These are phyloP conservation scores for Castanea sativa DNA, from an alignment of 306 rosid species.

Conservation along the genomic window DNA sequence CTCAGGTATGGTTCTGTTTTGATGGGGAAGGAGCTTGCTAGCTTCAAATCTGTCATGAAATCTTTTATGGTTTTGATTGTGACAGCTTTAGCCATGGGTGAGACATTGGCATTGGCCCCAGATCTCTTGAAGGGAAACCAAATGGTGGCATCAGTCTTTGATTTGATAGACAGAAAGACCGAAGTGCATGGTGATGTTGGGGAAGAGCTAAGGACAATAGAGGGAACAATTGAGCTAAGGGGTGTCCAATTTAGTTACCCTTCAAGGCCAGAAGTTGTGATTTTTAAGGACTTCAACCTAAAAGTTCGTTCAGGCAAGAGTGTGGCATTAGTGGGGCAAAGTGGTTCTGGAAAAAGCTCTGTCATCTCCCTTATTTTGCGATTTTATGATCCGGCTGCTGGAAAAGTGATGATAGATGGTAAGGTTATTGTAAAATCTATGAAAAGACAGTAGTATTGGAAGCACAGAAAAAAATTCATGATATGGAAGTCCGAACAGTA, in stretches of 20 bases:
- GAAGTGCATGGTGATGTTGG: conserved; percentile 57
- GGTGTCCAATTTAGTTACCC: conserved; percentile 79
- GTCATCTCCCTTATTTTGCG: conserved; percentile 80
- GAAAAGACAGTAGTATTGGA: not conserved
- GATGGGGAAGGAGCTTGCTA: conserved; percentile 83
- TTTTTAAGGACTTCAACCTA: conserved; percentile 81
- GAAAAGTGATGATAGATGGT: conserved; percentile 91
- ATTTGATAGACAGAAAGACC: conserved; percentile 69
- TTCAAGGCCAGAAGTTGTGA: conserved; percentile 78
- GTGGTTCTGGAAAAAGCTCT: conserved; percentile 99
- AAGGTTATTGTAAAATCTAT: conserved; percentile 25
- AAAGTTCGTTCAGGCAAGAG: conserved; percentile 71
- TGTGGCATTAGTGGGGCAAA: conserved; percentile 88
- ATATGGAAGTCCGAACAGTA: not conserved
- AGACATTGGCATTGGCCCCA: conserved; percentile 83
- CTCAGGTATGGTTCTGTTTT: conserved; percentile 93
- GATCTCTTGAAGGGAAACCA: conserved; percentile 93
- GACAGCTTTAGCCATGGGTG: conserved; percentile 94
- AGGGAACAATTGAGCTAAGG: conserved; percentile 83
- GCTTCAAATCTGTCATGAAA: conserved; percentile 94
- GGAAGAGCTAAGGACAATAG: conserved; percentile 68
- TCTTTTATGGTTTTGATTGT: conserved; percentile 87
- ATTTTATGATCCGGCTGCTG: conserved; percentile 78
- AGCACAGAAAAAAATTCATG: not conserved
- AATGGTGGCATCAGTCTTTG: conserved; percentile 93